phyloP scores from a whole-genome alignment of 441 rosid species.

The Rhodomyrtus psidioides region DNA sequence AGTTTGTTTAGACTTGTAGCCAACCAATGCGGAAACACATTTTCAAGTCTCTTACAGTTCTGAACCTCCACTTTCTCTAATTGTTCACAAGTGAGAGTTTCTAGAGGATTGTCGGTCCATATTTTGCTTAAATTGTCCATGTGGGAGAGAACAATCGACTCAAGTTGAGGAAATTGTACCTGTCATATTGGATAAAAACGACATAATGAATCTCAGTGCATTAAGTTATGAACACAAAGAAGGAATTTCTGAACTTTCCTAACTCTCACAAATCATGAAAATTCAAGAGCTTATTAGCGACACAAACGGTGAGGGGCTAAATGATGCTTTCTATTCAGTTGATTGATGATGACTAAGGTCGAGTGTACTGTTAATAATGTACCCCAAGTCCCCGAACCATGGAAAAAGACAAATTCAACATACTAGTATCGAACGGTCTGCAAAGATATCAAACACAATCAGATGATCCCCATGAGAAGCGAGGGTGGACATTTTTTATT shows the following conservation, averaged over 20 bases:
- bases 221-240: neutral
- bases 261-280: neutral
- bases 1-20: neutral
- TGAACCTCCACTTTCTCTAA: accelerated
- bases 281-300: neutral
- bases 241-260: neutral
- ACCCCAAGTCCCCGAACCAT: neutral
- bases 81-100: accelerated
- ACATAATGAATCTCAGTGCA: neutral
- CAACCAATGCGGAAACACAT: neutral
- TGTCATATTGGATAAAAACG: neutral
- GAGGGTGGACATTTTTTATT: no score
- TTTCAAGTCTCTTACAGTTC: accelerated
- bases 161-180: accelerated
- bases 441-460: neutral
- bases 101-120: accelerated
- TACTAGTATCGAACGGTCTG: neutral
- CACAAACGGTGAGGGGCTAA: neutral
- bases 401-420: neutral
- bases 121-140: neutral
- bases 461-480: neutral
- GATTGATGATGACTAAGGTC: neutral
- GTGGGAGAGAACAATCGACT: accelerated
- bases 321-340: neutral
- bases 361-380: no score